These are phyloP conservation scores for Plasmodium chabaudi DNA, from an alignment of 169 alveolate species.

Conservation along the genomic window DNA sequence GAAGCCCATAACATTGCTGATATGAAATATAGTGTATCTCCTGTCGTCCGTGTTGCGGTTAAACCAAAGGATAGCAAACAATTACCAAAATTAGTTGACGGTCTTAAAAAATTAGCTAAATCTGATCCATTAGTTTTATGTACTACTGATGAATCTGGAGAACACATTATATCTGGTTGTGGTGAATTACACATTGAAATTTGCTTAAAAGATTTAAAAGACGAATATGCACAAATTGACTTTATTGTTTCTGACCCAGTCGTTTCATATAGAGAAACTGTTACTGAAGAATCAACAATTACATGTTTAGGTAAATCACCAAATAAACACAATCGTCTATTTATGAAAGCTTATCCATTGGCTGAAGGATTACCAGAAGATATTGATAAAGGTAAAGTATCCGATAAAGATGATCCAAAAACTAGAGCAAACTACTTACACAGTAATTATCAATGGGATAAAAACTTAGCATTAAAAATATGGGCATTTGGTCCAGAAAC, in stretches of 20 bases:
- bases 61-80: constrained; percentile 98
- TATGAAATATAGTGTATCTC: constrained; percentile 99
- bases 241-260: constrained; percentile 98
- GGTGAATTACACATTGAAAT: constrained; percentile 99
- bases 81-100: constrained; percentile 98
- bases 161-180: constrained; percentile 99
- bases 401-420: constrained; percentile 96
- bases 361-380: constrained; percentile 97
- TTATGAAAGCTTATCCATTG: constrained; percentile 97
- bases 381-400: constrained; percentile 95
- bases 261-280: constrained; percentile 99
- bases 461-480: constrained; percentile 96
- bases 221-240: constrained; percentile 98
- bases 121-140: constrained; percentile 99
- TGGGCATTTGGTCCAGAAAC: constrained; percentile 99
- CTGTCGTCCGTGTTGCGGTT: constrained; percentile 99
- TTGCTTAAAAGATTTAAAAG: constrained; percentile 98
- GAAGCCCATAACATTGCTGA: constrained; percentile 98
- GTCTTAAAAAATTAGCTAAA: constrained; percentile 97
- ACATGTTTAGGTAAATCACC: constrained; percentile 99
- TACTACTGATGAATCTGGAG: constrained; percentile 98
- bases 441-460: constrained; percentile 98
- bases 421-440: constrained; percentile 94
- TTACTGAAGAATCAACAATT: constrained; percentile 92
- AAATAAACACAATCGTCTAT: constrained; percentile 99